Conservation (phyloP, 345 rosid genomes). For the Mercurialis annua region DNA sequence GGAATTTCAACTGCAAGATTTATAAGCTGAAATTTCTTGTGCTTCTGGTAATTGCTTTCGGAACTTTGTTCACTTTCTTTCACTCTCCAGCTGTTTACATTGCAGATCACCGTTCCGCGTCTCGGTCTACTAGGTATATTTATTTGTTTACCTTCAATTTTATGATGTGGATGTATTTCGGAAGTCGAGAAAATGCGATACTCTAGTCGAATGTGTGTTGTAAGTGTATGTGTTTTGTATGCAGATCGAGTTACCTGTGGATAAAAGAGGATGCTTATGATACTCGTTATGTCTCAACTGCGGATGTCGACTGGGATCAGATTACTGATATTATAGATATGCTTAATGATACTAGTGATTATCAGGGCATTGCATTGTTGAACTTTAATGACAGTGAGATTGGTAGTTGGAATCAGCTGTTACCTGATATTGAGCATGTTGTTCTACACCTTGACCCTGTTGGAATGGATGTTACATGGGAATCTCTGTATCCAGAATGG, state of each 20-base stretch:
- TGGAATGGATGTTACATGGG: conserved; percentile 59
- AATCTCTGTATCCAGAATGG: conserved; percentile 84
- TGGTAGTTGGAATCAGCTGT: conserved; percentile 48
- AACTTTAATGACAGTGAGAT: conserved; percentile 65
- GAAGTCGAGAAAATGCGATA: too few species aligned
- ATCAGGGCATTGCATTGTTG: conserved; percentile 70
- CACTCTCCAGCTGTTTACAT: conserved; percentile 59
- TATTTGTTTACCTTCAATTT: neutral
- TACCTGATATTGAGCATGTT: conserved; percentile 60
- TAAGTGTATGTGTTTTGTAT: conserved; percentile 8
- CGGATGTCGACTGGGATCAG: conserved; percentile 61
- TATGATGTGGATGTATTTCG: too few species aligned
- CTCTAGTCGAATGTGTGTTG: too few species aligned
- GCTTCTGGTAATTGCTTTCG: conserved; percentile 48
- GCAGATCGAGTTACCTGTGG: conserved; percentile 50
- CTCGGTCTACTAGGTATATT: conserved; percentile 37
- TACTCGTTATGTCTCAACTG: conserved; percentile 53
- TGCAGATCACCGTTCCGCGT: conserved; percentile 45
- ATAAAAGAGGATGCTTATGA: conserved; percentile 38
- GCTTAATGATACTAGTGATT: conserved; percentile 39
- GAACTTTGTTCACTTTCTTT: conserved; percentile 54
- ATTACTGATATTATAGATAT: conserved; percentile 48
- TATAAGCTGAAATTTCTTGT: conserved; percentile 48
- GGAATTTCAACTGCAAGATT: conserved; percentile 56
- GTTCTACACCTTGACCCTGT: conserved; percentile 45